phyloP scores from a whole-genome alignment of 2,329 filamentous ascomycete species.

The Aspergillus carbonarius region DNA sequence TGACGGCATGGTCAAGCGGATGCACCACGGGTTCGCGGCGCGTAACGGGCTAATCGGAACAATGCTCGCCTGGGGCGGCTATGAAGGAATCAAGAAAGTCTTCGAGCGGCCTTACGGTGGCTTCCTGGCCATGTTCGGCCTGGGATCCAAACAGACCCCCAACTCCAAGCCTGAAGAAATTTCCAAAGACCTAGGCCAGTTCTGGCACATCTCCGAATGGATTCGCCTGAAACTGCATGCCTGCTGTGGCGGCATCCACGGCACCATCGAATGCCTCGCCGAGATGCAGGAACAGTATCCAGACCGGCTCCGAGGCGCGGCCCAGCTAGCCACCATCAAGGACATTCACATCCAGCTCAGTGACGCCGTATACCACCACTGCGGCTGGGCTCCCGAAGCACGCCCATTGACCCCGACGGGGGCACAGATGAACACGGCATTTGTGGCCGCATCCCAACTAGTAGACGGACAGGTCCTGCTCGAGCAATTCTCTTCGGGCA shows the following conservation, averaged over 20 bases:
- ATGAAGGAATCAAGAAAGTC: conserved; percentile 45
- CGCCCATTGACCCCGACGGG: conserved; percentile 6
- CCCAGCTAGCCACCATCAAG: background rate
- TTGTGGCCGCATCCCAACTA: conserved; percentile 6
- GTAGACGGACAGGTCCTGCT: conserved; percentile 5
- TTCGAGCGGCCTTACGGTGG: conserved; percentile 46
- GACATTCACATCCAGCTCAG: conserved; percentile 1
- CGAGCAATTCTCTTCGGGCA: background rate
- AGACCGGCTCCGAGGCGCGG: background rate
- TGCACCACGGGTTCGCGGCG: conserved; percentile 50
- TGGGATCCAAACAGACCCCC: conserved; percentile 29
- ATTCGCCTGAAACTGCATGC: conserved; percentile 9
- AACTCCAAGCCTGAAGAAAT: conserved; percentile 20
- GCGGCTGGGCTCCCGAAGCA: conserved; percentile 17
- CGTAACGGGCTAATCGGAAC: conserved; percentile 45
- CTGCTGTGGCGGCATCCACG: background rate
- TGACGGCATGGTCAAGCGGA: conserved; percentile 46
- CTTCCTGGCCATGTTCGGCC: conserved; percentile 42
- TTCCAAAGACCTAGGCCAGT: background rate
- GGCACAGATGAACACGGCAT: conserved; percentile 12
- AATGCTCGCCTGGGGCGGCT: conserved; percentile 39
- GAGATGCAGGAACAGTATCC: conserved; percentile 3
- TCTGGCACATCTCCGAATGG: background rate
- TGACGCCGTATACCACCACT: background rate
- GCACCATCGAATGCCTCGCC: background rate